Evolutionary conservation across 2,329 filamentous ascomycete species (phyloP).

Genomic region (Apiospora phragmitis): DNA sequence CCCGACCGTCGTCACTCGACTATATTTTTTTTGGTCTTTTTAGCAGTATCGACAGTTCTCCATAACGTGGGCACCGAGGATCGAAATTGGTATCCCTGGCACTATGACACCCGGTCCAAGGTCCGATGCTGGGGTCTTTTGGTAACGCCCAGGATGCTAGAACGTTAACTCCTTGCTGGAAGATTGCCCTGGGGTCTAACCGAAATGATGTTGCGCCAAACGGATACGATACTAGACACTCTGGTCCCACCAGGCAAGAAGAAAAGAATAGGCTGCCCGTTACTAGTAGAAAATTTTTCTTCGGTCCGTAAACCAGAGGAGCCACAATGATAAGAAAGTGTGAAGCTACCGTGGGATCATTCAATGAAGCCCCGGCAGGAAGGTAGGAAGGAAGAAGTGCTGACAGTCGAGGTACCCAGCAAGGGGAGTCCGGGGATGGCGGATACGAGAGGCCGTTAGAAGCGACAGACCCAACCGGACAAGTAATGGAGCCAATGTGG

Average conservation of each 20-base stretch:
- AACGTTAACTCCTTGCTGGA: conserved; percentile 7
- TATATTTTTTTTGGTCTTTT: not conserved
- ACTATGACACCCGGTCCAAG: conserved; percentile 11
- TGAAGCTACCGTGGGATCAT: not conserved
- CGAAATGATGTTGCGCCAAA: conserved; percentile 18
- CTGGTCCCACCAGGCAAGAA: not conserved
- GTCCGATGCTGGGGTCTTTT: conserved; percentile 11
- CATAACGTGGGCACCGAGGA: conserved; percentile 12
- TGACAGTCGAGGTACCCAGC: not conserved
- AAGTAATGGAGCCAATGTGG: conserved; percentile 4
- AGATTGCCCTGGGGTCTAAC: conserved; percentile 14
- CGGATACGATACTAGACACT: conserved; percentile 15
- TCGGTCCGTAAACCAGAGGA: conserved; percentile 3
- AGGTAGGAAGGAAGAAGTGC: not conserved
- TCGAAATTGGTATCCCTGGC: conserved; percentile 14
- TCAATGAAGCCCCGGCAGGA: not conserved
- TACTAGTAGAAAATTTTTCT: not conserved
- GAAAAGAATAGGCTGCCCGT: not conserved
- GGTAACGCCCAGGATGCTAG: not conserved
- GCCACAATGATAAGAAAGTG: conserved; percentile 11
- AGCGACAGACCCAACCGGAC: not conserved
- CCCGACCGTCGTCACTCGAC: conserved; percentile 12
- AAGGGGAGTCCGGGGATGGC: not conserved
- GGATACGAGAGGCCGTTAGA: conserved; percentile 3
- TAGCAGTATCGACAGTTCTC: conserved; percentile 13